Evolutionary conservation across 169 alveolate genomes (phyloP), one percentile per base, ranked within the genome.

Genomic region (Fabrea salina): DNA sequence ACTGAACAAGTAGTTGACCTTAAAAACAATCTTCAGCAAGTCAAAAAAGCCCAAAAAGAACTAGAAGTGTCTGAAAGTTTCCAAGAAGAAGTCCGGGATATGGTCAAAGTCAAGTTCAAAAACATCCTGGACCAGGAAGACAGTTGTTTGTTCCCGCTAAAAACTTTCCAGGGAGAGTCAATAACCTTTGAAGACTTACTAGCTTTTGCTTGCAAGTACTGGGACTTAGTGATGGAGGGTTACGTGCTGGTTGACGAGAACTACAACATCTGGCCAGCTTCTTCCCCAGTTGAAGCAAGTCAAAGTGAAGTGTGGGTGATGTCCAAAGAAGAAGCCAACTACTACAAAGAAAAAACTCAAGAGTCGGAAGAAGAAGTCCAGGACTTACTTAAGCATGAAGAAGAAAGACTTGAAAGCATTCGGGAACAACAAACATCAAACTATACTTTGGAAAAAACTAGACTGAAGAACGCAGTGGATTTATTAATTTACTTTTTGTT

Each of bases 281-380:
- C 54, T 8, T 27, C 22, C 4, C 19, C 49, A 22, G 79, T 70
- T 5, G 40, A 47, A 43, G 44, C 41, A 32, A 6, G 25, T n/a
- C n/a, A 40, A 2, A 43, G 49, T 27, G 43, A 70, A 70, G 68
- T 70, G 32, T 47, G 66, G 40, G 11, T 70, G 30, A 70, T 70
- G 79, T 30, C 67, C 11, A 70, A 49, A 50, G 67, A 70, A 37
- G 79, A 70, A 70, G 79, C 79, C 0, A 43, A 70, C 4, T 70
- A 70, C 19, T 44, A 30, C 33, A 64, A 40, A 64, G 75, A 33
- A 64, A 70, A 19, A 4, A 25, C 16, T 44, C 32, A 50, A 27
- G 27, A 49, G 37, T 41, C 22, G 30, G 32, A 70, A 33, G 59
- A 70, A 44, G 49, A 0, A 4, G 41, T n/a, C 5, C 5, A 44